phyloP scores from a whole-genome alignment of 2,329 filamentous ascomycete genomes.

The Colletotrichum paranaense region DNA sequence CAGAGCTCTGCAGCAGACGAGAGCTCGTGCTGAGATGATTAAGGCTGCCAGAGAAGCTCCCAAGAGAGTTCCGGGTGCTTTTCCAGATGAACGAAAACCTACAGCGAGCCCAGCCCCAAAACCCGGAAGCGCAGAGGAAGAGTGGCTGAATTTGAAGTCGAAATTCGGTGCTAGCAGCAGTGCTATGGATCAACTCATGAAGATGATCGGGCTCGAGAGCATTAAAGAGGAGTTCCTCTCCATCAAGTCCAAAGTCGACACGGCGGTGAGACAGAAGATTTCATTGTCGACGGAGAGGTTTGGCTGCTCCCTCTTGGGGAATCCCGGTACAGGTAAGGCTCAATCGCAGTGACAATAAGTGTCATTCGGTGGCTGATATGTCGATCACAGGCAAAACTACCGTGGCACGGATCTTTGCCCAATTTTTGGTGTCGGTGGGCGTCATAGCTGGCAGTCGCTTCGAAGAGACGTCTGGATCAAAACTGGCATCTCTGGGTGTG shows the following conservation, averaged over 20 bases:
- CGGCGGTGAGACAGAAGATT: slow-evolving; percentile 64
- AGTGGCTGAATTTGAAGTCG: slow-evolving; percentile 73
- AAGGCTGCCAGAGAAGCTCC: slow-evolving; percentile 22
- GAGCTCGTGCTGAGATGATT: slow-evolving; percentile 36
- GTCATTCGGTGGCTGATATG: slow-evolving; percentile 16
- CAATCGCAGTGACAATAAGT: neutral
- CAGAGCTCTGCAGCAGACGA: slow-evolving; percentile 48
- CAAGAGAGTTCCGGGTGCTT: neutral
- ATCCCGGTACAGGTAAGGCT: slow-evolving; percentile 76
- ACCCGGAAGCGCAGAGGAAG: slow-evolving; percentile 50
- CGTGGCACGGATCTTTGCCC: slow-evolving; percentile 76
- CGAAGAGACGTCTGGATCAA: slow-evolving; percentile 75
- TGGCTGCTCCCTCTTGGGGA: slow-evolving; percentile 73
- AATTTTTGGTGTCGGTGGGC: slow-evolving; percentile 71
- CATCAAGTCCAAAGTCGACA: slow-evolving; percentile 74
- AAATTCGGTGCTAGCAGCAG: slow-evolving; percentile 61
- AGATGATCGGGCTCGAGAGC: slow-evolving; percentile 76
- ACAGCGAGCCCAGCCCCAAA: neutral
- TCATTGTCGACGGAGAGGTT: slow-evolving; percentile 69
- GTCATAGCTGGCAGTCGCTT: slow-evolving; percentile 71
- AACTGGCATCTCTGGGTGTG: slow-evolving; percentile 72
- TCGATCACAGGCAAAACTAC: slow-evolving; percentile 72
- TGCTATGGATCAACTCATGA: slow-evolving; percentile 73
- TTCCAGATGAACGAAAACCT: too few species aligned
- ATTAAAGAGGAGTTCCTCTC: slow-evolving; percentile 73